Evolutionary conservation across 2,329 filamentous ascomycete species (phyloP), one percentile per base, ranked within the genome.

Genomic region (Botrytis sinoallii): DNA sequence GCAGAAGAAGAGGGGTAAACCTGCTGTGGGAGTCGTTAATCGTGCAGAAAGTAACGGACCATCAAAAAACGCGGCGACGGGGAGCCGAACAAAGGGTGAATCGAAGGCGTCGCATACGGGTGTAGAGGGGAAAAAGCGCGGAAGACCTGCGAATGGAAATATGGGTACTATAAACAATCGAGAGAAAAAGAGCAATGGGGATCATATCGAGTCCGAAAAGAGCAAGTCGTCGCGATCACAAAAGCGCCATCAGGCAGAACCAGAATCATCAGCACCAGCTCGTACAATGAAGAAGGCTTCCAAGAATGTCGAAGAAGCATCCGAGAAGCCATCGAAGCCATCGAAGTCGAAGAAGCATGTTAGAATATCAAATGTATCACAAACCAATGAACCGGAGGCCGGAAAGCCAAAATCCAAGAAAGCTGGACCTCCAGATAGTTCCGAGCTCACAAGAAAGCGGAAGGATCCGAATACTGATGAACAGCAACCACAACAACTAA

Each of bases 401-500:
- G 32, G 52, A 48, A 55, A 57, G 9, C 7, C 71, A 25, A 42
- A 72, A 32, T 4, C 38, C 22, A 74, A 73, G 38, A 42, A 55
- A 38, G 14, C 48, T 35, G 25, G 20, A 35, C 35, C 29, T 20
- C 25, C 4, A 42, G 29, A 61, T 32, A 46, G 3, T 18, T 60
- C 66, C 14, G 46, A 71, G 40, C 32, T 48, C 55, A 66, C 38
- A 71, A 61, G 40, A 7, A 74, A 74, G 48, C 64, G 69, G 67
- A 65, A 70, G 40, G 48, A 66, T 25, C n/a, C 57, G 20, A 42
- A 64, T 72, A 35, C 29, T 4, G 71, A 18, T 7, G 40, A 59
- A 22, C 59, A 72, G 67, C 48, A 73, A 52, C 25, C 25, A 59
- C 63, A 59, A 35, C 64, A 63, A 65, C 44, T 74, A 75, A 35